A percentile compares a stretch with the other conserved stretches of the same genome.
These are phyloP conservation scores for Eucalyptus paniculata DNA, from an alignment of 345 rosid species.

Conservation along the genomic window DNA sequence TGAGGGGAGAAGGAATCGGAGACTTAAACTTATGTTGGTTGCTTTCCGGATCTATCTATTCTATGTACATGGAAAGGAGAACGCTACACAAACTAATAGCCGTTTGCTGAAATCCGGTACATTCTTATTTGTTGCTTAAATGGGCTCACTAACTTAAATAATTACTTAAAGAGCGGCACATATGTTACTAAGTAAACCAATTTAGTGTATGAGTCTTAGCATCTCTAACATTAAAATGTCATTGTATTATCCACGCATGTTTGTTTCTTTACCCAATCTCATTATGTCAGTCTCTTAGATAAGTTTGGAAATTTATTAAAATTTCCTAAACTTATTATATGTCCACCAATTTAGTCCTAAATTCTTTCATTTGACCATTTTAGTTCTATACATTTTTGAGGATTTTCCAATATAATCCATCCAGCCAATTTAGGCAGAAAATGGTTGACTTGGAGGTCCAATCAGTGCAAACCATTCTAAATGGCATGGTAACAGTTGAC, in stretches of 20 bases:
- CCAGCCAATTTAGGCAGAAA: rapidly evolving
- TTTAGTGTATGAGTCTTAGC: background rate
- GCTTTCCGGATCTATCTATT: background rate
- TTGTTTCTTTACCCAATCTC: background rate
- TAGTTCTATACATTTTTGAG: background rate
- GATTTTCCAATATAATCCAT: background rate
- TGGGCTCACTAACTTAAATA: background rate
- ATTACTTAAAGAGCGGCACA: background rate
- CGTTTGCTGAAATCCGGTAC: background rate
- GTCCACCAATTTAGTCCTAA: background rate
- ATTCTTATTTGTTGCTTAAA: background rate
- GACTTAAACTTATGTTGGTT: background rate
- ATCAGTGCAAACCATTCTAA: rapidly evolving
- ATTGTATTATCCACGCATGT: background rate
- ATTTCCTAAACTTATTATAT: background rate
- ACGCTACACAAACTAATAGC: background rate
- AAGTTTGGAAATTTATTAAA: background rate
- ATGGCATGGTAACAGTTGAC: background rate
- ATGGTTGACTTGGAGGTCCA: background rate
- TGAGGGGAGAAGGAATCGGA: background rate
- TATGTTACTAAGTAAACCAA: background rate
- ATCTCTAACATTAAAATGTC: background rate
- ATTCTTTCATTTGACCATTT: background rate
- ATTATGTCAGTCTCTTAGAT: background rate
- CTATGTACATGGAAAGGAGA: background rate